These are phyloP conservation scores for Leucaena leucocephala DNA, from an alignment of 306 rosid genomes.

Conservation along the genomic window DNA sequence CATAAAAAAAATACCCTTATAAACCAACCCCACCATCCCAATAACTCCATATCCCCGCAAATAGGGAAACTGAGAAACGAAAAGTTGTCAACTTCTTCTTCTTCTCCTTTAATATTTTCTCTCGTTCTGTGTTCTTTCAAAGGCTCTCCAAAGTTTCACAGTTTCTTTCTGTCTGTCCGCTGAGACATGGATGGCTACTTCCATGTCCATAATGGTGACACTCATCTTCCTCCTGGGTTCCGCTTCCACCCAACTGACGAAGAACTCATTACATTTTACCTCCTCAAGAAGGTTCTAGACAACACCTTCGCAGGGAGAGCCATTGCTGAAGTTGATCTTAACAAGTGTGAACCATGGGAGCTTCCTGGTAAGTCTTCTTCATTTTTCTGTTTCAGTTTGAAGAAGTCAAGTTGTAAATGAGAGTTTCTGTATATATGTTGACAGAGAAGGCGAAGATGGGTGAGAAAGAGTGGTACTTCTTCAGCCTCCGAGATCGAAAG, in stretches of 20 bases:
- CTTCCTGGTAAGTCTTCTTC: conserved; percentile 65
- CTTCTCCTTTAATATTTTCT: too few relatives aligned
- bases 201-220: conserved; percentile 32
- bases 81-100: not conserved
- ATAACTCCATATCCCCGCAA: conserved; percentile 22
- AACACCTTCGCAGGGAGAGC: conserved; percentile 74
- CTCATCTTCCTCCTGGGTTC: conserved; percentile 87
- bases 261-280: conserved; percentile 87
- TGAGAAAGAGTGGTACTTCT: conserved; percentile 97
- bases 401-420: not conserved
- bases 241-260: conserved; percentile 98
- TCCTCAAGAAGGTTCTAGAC: conserved; percentile 86
- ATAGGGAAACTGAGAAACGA: conserved; percentile 13
- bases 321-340: conserved; percentile 93
- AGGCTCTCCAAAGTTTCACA: not conserved
- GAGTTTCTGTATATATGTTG: not conserved
- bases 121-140: too few relatives aligned
- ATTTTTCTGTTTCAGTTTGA: not conserved
- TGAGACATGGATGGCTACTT: conserved; percentile 36
- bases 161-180: not conserved
- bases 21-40: conserved; percentile 21
- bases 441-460: conserved; percentile 96
- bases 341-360: conserved; percentile 98
- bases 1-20: conserved; percentile 37
- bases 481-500: conserved; percentile 81